A percentile compares a stretch with the other conserved stretches of the same genome.
phyloP scores from a whole-genome alignment of 441 rosid genomes.

The Biscutella laevigata region DNA sequence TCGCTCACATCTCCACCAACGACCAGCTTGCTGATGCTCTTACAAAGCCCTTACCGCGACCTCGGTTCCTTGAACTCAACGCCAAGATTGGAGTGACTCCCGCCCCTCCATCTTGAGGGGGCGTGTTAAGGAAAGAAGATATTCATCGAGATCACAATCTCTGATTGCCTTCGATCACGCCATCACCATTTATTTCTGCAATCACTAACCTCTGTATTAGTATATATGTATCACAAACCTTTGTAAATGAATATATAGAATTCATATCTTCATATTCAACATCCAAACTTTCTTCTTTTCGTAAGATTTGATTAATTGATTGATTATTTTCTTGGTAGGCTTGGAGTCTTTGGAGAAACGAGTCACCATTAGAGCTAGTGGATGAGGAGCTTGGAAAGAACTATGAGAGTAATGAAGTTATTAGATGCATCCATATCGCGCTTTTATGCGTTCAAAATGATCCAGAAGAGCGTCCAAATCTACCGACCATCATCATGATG shows the following conservation, averaged over 20 bases:
- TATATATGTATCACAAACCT: too few relatives aligned
- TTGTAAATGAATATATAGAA: too few relatives aligned
- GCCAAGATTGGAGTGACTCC: neutral
- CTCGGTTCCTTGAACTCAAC: neutral
- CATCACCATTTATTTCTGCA: too few relatives aligned
- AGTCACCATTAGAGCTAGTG: slow-evolving; percentile 11
- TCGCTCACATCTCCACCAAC: neutral
- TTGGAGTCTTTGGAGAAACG: slow-evolving; percentile 31
- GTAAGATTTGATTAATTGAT: too few relatives aligned
- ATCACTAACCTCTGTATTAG: too few relatives aligned
- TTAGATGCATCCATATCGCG: slow-evolving; percentile 30
- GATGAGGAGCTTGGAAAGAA: slow-evolving; percentile 13
- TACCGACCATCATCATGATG: slow-evolving; percentile 1
- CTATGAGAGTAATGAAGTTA: slow-evolving; percentile 17
- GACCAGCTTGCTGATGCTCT: neutral
- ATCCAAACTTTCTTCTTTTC: too few relatives aligned
- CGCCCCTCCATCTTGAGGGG: too few relatives aligned
- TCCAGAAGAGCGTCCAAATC: slow-evolving; percentile 15
- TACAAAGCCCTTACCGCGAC: neutral
- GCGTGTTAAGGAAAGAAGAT: too few relatives aligned
- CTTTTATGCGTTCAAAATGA: slow-evolving; percentile 32
- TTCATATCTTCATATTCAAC: too few relatives aligned
- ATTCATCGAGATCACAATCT: too few relatives aligned
- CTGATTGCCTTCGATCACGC: too few relatives aligned
- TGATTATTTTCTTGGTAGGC: too few relatives aligned